These are phyloP conservation scores for Cutaneotrichosporon sp. DNA, from an alignment of 1,284 basidiomycete species.

Conservation along the genomic window DNA sequence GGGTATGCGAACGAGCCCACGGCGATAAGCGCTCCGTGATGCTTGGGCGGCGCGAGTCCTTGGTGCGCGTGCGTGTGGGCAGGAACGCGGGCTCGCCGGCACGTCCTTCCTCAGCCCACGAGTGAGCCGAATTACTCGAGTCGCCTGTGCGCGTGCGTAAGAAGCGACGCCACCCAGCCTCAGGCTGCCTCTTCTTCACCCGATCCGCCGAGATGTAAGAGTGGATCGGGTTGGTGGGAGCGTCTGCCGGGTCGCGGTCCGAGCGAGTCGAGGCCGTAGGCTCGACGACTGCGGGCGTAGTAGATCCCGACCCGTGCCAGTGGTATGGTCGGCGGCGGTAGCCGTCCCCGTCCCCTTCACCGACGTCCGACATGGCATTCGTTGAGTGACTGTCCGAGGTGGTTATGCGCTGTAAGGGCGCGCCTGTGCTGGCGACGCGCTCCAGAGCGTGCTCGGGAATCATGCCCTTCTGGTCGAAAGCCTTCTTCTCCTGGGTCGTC, in stretches of 20 bases:
- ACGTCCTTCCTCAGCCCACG: constrained; percentile 20
- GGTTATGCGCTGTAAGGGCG: background rate
- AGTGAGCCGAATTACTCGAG: constrained; percentile 3
- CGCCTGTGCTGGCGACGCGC: background rate
- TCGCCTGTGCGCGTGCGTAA: constrained; percentile 17
- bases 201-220: constrained; percentile 20
- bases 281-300: background rate
- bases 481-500: background rate
- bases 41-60: background rate
- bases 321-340: constrained; percentile 18
- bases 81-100: constrained; percentile 15
- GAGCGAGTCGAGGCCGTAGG: background rate
- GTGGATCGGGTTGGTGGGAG: constrained; percentile 14
- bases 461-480: background rate
- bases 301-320: background rate
- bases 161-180: constrained; percentile 22
- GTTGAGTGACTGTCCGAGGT: constrained; percentile 21
- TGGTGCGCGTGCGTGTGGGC: constrained; percentile 2
- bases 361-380: constrained; percentile 19
- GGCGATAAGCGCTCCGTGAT: background rate
- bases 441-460: background rate
- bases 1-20: background rate
- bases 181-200: constrained; percentile 12
- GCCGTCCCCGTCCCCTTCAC: constrained; percentile 19
- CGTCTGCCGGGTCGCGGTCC: background rate